A percentile compares a stretch with the other conserved stretches of the same genome.
Conservation (phyloP, 495 filamentous ascomycete species). For the Aspergillus panamensis region DNA sequence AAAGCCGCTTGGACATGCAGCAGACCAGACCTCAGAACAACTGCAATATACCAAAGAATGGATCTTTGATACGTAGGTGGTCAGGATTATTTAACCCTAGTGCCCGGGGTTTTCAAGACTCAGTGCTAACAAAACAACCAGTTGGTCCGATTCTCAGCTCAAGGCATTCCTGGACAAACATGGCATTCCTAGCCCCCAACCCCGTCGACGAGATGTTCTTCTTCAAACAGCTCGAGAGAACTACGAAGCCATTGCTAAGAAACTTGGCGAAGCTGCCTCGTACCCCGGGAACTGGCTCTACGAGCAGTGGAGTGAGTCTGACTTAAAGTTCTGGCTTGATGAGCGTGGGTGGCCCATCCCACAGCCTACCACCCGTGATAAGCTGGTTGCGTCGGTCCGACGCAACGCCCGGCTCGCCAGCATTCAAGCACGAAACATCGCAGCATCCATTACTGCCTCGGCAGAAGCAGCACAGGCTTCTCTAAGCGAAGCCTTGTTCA, state of each 20-base stretch:
- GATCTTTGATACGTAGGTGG: slow-evolving; percentile 85
- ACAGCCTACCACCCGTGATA: slow-evolving; percentile 81
- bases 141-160: slow-evolving; percentile 80
- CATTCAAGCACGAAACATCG: slow-evolving; percentile 56
- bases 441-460: slow-evolving; percentile 59
- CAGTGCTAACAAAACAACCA: slow-evolving; percentile 33
- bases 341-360: slow-evolving; percentile 84
- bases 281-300: slow-evolving; percentile 99
- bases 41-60: slow-evolving; percentile 75
- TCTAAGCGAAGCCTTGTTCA: slow-evolving; percentile 77
- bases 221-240: slow-evolving; percentile 73
- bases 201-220: slow-evolving; percentile 78
- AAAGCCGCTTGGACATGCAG: slow-evolving; percentile 68
- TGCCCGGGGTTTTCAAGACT: not conserved
- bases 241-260: slow-evolving; percentile 78
- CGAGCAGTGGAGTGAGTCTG: slow-evolving; percentile 75
- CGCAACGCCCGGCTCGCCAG: slow-evolving; percentile 83
- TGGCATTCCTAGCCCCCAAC: slow-evolving; percentile 74
- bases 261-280: slow-evolving; percentile 69
- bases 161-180: slow-evolving; percentile 91
- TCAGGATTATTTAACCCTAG: not conserved
- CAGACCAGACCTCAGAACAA: slow-evolving; percentile 66
- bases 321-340: slow-evolving; percentile 81
- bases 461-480: slow-evolving; percentile 66
- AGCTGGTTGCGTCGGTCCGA: slow-evolving; percentile 82